Base-by-base conservation (phyloP, 2,329 filamentous ascomycete genomes). In the Camillea tinctor region DNA sequence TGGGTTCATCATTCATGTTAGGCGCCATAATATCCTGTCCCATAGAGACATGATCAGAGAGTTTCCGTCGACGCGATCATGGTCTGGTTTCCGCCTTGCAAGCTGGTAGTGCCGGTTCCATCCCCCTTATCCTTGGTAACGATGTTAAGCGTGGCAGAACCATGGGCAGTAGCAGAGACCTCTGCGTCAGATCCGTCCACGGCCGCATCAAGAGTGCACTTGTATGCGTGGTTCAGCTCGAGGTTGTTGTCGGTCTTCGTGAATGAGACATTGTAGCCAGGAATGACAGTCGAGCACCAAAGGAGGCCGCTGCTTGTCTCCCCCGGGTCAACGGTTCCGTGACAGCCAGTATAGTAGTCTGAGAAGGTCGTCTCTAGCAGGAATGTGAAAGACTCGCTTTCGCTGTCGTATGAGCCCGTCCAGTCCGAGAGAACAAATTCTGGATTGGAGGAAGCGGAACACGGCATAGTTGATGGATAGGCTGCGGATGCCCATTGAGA, bases 361-460 rank as follows among this genome's bases (percentile, higher is more conserved):
- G 60, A 51, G 56, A 64, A 66, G 23, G 56, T 62, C 21, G 58
- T 62, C 54, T 60, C 59, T 49, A 66, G 64, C 52, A 61, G 61
- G 60, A 66, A 66, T 1, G 60, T 57, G 55, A 66, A 66, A 1
- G 62, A 64, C 53, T 64, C 60, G 58, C 62, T 60, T n/a, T 50
- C 49, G 48, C 62, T 62, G 4, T 60, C 62, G 56, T 65, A 64
- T 30, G n/a, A 49, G 40, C 64, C 64, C 22, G 62, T 64, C 55
- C 62, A 66, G 19, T 58, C 56, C 9, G 64, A 60, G 23, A 66
- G 55, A 4, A 52, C 55, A 59, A 66, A 62, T 20, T 20, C 55
- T 4, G 62, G 54, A 3, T 56, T 21, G 50, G 23, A 15, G 17
- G 44, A 50, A n/a, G 51, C 20, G n/a, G 40, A 22, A 53, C 64